These are phyloP conservation scores for Carex myosuroides DNA, from an alignment of 176 grass and related monocot species.

Conservation along the genomic window DNA sequence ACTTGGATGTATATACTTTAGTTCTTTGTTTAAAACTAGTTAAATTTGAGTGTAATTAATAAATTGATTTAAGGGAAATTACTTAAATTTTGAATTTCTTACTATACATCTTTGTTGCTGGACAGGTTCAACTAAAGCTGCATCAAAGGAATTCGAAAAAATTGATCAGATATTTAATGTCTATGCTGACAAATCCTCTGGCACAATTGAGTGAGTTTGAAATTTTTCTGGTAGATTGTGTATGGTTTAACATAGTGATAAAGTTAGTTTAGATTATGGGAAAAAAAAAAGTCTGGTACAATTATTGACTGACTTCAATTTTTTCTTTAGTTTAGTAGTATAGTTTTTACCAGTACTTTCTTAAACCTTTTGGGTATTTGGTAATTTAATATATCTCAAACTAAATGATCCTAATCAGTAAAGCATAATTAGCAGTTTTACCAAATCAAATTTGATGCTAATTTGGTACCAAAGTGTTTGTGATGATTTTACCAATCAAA, in stretches of 20 bases:
- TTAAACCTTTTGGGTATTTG: background rate
- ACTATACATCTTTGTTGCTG: background rate
- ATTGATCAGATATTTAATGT: conserved; percentile 85
- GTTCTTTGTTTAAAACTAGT: background rate
- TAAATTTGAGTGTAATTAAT: background rate
- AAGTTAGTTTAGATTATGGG: background rate
- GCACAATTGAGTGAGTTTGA: conserved; percentile 75
- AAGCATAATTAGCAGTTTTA: background rate
- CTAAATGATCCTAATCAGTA: background rate
- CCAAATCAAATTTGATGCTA: background rate
- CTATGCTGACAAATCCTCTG: conserved; percentile 67
- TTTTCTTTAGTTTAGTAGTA: background rate
- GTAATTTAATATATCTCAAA: too few species aligned
- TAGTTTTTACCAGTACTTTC: background rate
- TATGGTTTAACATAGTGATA: conserved; percentile 10
- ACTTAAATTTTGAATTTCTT: background rate
- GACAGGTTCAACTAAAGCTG: conserved; percentile 66
- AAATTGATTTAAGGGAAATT: background rate
- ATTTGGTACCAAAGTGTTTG: background rate
- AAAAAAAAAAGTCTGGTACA: background rate
- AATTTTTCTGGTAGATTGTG: background rate
- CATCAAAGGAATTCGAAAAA: conserved; percentile 87
- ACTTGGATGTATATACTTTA: background rate
- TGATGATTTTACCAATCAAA: too few species aligned
- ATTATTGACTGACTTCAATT: background rate